Conservation (phyloP, 2,329 filamentous ascomycete genomes). For the Cladosporium phlei region DNA sequence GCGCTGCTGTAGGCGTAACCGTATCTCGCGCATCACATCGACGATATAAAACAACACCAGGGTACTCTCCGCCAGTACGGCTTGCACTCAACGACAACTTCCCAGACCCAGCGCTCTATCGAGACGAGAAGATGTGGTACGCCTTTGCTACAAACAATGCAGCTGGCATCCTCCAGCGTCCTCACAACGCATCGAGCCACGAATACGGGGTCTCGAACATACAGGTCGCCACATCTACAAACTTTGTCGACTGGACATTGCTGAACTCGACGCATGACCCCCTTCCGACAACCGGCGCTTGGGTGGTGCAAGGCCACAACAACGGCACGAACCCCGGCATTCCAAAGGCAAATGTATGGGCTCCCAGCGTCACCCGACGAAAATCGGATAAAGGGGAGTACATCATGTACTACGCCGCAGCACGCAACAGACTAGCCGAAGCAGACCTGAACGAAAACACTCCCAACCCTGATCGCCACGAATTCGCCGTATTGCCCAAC, state of each 20-base stretch:
- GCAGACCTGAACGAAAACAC: not conserved
- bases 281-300: constrained; percentile 26
- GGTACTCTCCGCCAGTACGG: constrained; percentile 17
- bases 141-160: constrained; percentile 37
- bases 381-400: constrained; percentile 24
- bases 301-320: constrained; percentile 20
- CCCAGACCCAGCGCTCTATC: constrained; percentile 34
- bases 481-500: constrained; percentile 6
- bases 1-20: constrained; percentile 21
- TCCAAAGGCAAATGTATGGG: constrained; percentile 27
- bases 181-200: constrained; percentile 13
- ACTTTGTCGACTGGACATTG: constrained; percentile 34
- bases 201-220: constrained; percentile 29
- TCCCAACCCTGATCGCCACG: not conserved
- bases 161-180: constrained; percentile 24
- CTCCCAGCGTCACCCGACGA: constrained; percentile 28
- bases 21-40: constrained; percentile 9
- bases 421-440: not conserved
- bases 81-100: constrained; percentile 33
- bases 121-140: constrained; percentile 33
- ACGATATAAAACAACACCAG: not conserved
- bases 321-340: not conserved
- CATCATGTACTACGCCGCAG: constrained; percentile 33
- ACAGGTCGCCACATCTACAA: constrained; percentile 35
- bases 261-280: constrained; percentile 26